Evolutionary conservation across 1,284 basidiomycete species (phyloP).

Genomic region (Anthracocystis panici-leucophaei): DNA sequence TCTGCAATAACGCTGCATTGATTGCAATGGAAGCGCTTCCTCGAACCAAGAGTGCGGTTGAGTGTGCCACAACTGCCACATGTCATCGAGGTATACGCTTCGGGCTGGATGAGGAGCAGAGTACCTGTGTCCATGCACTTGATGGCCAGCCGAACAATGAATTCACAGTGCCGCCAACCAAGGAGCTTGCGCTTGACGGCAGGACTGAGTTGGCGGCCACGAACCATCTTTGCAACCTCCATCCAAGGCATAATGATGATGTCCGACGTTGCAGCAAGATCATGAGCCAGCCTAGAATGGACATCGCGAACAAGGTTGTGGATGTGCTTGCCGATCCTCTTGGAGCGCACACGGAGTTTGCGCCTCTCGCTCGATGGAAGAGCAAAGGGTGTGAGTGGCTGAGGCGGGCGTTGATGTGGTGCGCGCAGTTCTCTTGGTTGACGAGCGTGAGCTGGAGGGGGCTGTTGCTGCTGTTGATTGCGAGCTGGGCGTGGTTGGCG

Average conservation of each 20-base stretch:
- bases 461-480: no score
- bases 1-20: background rate
- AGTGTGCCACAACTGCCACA: constrained; percentile 1
- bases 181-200: background rate
- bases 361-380: background rate
- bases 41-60: constrained; percentile 4
- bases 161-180: background rate
- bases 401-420: background rate
- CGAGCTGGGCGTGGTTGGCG: background rate
- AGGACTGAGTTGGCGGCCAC: background rate
- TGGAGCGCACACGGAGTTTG: background rate
- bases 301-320: background rate
- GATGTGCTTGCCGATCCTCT: background rate
- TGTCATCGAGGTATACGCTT: constrained; percentile 11
- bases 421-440: background rate
- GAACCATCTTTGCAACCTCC: background rate
- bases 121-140: constrained; percentile 9
- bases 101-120: constrained; percentile 3
- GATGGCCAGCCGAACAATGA: background rate
- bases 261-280: background rate
- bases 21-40: background rate
- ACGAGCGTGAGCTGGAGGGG: no score
- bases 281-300: background rate
- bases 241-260: background rate
- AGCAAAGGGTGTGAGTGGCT: background rate